Evolutionary conservation across 2,329 filamentous ascomycete genomes (phyloP).

Genomic region (Diaporthe velutina): DNA sequence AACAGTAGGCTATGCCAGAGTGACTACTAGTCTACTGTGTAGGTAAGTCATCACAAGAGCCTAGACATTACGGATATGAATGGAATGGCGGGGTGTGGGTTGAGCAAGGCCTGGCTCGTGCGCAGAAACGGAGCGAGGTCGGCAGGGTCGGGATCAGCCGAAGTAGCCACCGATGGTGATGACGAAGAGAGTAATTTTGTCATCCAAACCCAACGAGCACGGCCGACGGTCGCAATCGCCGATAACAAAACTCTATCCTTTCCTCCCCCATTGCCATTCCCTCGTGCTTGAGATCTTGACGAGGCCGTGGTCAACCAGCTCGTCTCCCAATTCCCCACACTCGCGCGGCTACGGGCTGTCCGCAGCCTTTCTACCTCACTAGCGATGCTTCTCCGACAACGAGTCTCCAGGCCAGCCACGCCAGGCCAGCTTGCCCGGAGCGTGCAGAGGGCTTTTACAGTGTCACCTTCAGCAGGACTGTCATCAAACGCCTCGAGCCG

Average conservation of each 20-base stretch:
- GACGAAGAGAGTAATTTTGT: slow-evolving; percentile 30
- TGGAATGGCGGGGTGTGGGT: neutral
- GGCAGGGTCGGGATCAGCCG: slow-evolving; percentile 19
- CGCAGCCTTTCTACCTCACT: neutral
- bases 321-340: neutral
- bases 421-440: slow-evolving; percentile 33
- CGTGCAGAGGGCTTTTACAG: slow-evolving; percentile 31
- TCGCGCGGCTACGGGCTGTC: slow-evolving; percentile 5
- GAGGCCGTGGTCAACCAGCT: neutral
- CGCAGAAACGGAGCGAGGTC: slow-evolving; percentile 6
- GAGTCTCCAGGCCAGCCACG: slow-evolving; percentile 36
- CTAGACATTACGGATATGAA: neutral
- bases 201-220: slow-evolving; percentile 11
- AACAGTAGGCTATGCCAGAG: too few species aligned
- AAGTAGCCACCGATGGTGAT: slow-evolving; percentile 28
- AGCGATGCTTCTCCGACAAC: slow-evolving; percentile 42
- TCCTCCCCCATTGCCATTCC: neutral
- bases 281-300: neutral
- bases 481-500: slow-evolving; percentile 34
- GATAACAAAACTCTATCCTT: neutral
- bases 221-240: neutral
- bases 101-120: slow-evolving; percentile 6
- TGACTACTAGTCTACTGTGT: too few species aligned
- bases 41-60: too few species aligned
- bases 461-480: slow-evolving; percentile 26